Percentiles rank a stretch among this genome's conserved stretches.
Conservation (phyloP, 2,329 filamentous ascomycete genomes). For the Pseudocercospora pini-densiflorae region DNA sequence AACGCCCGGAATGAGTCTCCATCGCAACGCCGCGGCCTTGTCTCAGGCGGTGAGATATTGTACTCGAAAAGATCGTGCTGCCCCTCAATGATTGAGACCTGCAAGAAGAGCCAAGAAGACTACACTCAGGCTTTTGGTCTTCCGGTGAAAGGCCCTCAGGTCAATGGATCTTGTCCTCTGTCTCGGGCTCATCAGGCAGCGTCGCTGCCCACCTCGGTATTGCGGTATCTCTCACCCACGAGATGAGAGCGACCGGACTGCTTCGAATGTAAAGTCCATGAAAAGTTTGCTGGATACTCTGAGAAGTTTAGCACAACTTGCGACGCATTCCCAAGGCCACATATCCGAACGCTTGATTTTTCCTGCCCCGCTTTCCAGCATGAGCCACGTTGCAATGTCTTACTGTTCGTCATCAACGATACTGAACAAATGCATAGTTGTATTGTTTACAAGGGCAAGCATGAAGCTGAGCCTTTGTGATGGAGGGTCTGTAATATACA, state of each 20-base stretch:
- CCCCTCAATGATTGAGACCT: neutral
- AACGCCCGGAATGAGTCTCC: neutral
- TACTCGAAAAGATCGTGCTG: too few species aligned
- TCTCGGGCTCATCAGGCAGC: too few species aligned
- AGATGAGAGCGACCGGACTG: neutral
- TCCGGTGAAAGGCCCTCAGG: too few species aligned
- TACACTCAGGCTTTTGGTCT: neutral
- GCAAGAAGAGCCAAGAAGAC: neutral
- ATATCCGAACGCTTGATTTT: neutral
- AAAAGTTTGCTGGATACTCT: too few species aligned
- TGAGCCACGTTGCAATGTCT: conserved; percentile 1
- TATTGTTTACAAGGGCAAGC: conserved; percentile 1
- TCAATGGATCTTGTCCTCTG: too few species aligned
- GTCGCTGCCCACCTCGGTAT: neutral
- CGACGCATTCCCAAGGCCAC: neutral
- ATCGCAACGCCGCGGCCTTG: neutral
- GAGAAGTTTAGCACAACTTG: too few species aligned
- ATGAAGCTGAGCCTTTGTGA: neutral
- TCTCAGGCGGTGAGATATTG: neutral
- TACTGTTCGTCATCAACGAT: neutral
- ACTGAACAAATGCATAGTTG: conserved; percentile 1
- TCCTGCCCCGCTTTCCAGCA: neutral
- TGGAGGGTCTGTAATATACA: neutral
- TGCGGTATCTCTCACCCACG: neutral
- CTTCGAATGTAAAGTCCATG: too few species aligned